These are phyloP conservation scores for Brassica napus DNA, from an alignment of 345 rosid species.

Conservation along the genomic window DNA sequence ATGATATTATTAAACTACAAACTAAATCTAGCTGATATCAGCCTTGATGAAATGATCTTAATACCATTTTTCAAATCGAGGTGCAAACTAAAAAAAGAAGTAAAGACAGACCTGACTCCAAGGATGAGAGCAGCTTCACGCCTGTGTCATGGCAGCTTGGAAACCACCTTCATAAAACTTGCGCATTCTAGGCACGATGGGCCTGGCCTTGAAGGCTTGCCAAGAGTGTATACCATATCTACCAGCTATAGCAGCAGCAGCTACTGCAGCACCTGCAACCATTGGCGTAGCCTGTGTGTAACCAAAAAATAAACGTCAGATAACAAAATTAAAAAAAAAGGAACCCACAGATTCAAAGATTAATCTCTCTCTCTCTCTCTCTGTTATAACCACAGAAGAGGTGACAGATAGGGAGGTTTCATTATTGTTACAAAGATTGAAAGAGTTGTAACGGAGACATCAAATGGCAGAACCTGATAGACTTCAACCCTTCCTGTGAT, in stretches of 20 bases:
- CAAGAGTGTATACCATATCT: conserved; percentile 75
- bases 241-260: conserved; percentile 85
- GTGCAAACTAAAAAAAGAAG: not conserved
- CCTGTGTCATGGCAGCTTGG: conserved; percentile 66
- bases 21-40: not conserved
- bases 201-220: conserved; percentile 83
- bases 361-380: not conserved
- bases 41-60: not conserved
- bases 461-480: conserved; percentile 21
- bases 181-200: conserved; percentile 56
- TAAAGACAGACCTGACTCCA: conserved; percentile 59
- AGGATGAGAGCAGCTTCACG: conserved; percentile 90
- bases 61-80: not conserved
- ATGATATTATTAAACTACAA: not conserved
- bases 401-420: too few relatives aligned
- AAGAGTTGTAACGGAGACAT: too few relatives aligned
- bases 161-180: conserved; percentile 85
- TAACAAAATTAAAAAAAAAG: not conserved
- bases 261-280: conserved; percentile 62
- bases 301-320: not conserved
- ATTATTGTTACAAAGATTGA: too few relatives aligned
- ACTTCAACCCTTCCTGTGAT: conserved; percentile 36
- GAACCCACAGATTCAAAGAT: not conserved
- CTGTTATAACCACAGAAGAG: too few relatives aligned
- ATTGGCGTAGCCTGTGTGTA: conserved; percentile 64